phyloP scores from a whole-genome alignment of 805 yeast species.

The Candida sithepensis region DNA sequence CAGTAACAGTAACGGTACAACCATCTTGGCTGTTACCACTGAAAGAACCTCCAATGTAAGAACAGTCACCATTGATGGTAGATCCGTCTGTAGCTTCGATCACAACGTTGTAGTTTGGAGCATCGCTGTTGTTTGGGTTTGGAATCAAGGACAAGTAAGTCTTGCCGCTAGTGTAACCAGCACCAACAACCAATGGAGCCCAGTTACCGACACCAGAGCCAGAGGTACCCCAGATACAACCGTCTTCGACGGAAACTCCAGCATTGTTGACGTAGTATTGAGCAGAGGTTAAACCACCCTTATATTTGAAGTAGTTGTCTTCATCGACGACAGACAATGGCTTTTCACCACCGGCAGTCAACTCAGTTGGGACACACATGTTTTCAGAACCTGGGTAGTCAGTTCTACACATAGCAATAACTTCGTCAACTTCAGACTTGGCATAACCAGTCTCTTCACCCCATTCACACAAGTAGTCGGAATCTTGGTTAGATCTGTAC shows the following conservation, averaged over 20 bases:
- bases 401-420: constrained; percentile 92
- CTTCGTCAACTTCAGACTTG: constrained; percentile 55
- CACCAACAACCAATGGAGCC: constrained; percentile 96
- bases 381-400: constrained; percentile 99
- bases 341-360: constrained; percentile 59
- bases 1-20: constrained; percentile 59
- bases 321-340: constrained; percentile 80
- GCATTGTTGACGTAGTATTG: constrained; percentile 98
- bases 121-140: constrained; percentile 79
- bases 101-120: constrained; percentile 55
- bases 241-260: constrained; percentile 85
- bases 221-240: constrained; percentile 88
- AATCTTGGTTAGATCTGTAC: constrained; percentile 70
- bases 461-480: constrained; percentile 80
- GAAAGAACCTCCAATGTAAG: constrained; percentile 40
- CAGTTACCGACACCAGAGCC: constrained; percentile 91
- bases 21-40: constrained; percentile 67
- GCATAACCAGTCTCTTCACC: constrained; percentile 70
- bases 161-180: constrained; percentile 72
- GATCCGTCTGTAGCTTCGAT: constrained; percentile 36
- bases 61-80: constrained; percentile 37
- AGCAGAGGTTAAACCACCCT: constrained; percentile 79
- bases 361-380: constrained; percentile 92
- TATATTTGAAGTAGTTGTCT: constrained; percentile 76
- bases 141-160: constrained; percentile 89